phyloP scores from a whole-genome alignment of 352 stramenopile species.

The Halophytophthora batemanensis region DNA sequence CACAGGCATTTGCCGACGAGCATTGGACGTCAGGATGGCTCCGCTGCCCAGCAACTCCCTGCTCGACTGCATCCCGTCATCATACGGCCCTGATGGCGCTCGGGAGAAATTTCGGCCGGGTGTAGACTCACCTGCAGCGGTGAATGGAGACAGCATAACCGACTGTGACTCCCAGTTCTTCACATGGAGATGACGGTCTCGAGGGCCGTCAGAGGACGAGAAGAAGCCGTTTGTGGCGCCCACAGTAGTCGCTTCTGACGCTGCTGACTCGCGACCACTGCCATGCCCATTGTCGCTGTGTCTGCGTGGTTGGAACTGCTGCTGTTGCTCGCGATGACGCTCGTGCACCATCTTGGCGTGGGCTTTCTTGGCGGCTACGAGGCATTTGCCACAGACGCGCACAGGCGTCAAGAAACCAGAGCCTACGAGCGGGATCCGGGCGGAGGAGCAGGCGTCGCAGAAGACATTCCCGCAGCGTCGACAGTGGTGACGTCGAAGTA shows the following conservation, averaged over 20 bases:
- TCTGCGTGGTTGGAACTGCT: conserved; percentile 17
- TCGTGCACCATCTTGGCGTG: conserved; percentile 72
- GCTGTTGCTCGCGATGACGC: conserved; percentile 26
- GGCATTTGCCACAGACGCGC: conserved; percentile 81
- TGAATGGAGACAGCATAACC: conserved; percentile 1
- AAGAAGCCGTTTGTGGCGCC: conserved; percentile 18
- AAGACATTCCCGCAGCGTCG: conserved; percentile 88
- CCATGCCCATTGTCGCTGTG: conserved; percentile 23
- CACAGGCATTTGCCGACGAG: conserved; percentile 2
- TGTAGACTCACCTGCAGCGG: conserved; percentile 1
- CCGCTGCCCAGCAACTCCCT: conserved; percentile 17
- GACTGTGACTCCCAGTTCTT: conserved; percentile 10
- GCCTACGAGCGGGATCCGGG: conserved; percentile 70
- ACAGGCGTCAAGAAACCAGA: conserved; percentile 70
- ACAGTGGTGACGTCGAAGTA: conserved; percentile 85
- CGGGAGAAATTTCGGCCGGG: conserved; percentile 9
- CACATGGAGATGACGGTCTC: conserved; percentile 1
- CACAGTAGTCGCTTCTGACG: conserved; percentile 4
- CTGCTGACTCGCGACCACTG: neutral
- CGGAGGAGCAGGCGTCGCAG: conserved; percentile 83
- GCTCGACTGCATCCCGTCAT: neutral
- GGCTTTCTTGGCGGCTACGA: conserved; percentile 59
- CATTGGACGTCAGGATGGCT: conserved; percentile 31
- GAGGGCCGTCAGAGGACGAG: conserved; percentile 2
- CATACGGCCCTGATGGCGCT: neutral